A percentile compares a stretch with the other conserved stretches of the same genome.
These are phyloP conservation scores for Aspergillus nidulans DNA, from an alignment of 495 filamentous ascomycete species.

Conservation along the genomic window DNA sequence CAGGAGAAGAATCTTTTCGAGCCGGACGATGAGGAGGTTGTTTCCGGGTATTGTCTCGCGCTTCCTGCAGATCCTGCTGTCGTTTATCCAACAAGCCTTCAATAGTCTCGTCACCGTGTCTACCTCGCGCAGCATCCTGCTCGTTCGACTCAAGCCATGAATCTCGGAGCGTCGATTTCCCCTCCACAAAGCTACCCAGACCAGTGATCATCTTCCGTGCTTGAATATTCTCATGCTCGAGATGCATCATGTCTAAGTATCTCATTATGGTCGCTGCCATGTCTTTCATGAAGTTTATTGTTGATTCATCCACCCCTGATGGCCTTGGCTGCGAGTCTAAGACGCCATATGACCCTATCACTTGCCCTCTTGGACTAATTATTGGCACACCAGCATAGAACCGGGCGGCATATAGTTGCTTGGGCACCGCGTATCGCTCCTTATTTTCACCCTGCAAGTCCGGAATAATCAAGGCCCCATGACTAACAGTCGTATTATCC, in stretches of 20 bases:
- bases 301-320: slow-evolving; percentile 12
- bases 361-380: slow-evolving; percentile 49
- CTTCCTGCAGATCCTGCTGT: slow-evolving; percentile 21
- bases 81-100: slow-evolving; percentile 23
- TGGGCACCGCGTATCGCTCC: neutral
- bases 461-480: slow-evolving; percentile 27
- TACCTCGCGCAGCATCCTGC: slow-evolving; percentile 8
- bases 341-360: slow-evolving; percentile 59
- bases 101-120: slow-evolving; percentile 3
- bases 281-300: slow-evolving; percentile 29
- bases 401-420: neutral
- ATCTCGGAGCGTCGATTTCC: slow-evolving; percentile 21
- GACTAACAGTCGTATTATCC: slow-evolving; percentile 17
- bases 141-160: slow-evolving; percentile 21
- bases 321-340: slow-evolving; percentile 43
- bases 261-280: slow-evolving; percentile 28
- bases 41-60: neutral
- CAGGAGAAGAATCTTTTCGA: neutral
- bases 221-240: slow-evolving; percentile 5
- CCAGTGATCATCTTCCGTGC: slow-evolving; percentile 29
- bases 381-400: slow-evolving; percentile 62
- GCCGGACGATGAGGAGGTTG: neutral
- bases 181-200: slow-evolving; percentile 31
- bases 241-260: slow-evolving; percentile 16
- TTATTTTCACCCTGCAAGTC: slow-evolving; percentile 12